Evolutionary conservation across 345 rosid species (phyloP).

Genomic region (Gossypium longicalyx): DNA sequence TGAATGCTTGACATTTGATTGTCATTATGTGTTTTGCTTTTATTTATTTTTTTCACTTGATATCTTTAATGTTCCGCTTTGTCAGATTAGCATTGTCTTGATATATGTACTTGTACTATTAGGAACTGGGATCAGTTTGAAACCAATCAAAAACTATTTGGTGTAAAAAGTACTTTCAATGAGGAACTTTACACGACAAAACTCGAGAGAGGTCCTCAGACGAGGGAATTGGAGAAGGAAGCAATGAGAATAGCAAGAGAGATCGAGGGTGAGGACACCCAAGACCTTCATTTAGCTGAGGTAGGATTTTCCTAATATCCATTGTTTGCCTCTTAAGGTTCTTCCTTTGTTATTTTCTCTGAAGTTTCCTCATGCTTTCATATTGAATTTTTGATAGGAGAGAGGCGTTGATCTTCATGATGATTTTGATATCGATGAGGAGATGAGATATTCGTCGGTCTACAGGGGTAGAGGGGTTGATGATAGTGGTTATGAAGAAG

Average conservation of each 20-base stretch:
- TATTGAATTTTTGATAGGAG: conserved; percentile 54
- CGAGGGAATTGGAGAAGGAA: conserved; percentile 62
- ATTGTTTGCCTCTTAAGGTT: conserved; percentile 11
- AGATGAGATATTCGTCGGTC: conserved; percentile 83
- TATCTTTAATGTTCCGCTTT: too few relatives aligned
- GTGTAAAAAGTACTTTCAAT: too few relatives aligned
- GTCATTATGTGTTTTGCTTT: too few relatives aligned
- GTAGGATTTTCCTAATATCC: conserved; percentile 30
- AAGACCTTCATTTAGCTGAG: conserved; percentile 92
- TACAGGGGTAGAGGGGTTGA: conserved; percentile 46
- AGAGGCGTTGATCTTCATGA: conserved; percentile 65
- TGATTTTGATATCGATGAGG: conserved; percentile 67
- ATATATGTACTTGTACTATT: too few relatives aligned
- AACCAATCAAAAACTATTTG: too few relatives aligned
- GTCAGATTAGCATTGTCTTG: too few relatives aligned
- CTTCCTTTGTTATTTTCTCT: conserved; percentile 5
- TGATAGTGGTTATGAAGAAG: conserved; percentile 77
- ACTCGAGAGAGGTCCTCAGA: conserved; percentile 63
- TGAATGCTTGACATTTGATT: too few relatives aligned
- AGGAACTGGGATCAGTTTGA: too few relatives aligned
- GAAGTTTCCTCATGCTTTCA: neutral
- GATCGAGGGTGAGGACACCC: conserved; percentile 82
- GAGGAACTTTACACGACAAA: conserved; percentile 49
- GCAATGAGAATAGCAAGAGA: conserved; percentile 81
- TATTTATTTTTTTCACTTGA: too few relatives aligned